These are phyloP conservation scores for Monilinia polystroma DNA, from an alignment of 2,329 filamentous ascomycete genomes.

Conservation along the genomic window DNA sequence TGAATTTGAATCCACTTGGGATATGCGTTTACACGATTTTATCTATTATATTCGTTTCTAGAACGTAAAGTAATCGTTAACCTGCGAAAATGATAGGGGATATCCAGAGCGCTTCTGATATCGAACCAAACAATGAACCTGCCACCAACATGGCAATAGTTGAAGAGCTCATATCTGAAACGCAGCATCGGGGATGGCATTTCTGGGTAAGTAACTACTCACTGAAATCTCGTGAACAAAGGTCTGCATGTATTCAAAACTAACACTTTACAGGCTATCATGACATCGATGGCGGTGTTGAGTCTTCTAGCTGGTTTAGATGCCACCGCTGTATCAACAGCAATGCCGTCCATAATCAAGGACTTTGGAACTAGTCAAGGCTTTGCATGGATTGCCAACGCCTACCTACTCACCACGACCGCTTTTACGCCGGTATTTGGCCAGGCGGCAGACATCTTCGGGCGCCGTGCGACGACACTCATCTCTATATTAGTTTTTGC, in stretches of 20 bases:
- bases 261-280: not conserved
- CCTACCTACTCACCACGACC: constrained; percentile 19
- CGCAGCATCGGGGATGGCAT: not conserved
- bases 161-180: not conserved
- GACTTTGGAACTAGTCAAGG: not conserved
- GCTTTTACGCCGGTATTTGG: constrained; percentile 39
- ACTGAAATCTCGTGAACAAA: not conserved
- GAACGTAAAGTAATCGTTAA: too few species aligned
- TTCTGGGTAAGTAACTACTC: not conserved
- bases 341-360: constrained; percentile 8
- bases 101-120: too few species aligned
- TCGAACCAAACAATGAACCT: too few species aligned
- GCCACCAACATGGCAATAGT: not conserved
- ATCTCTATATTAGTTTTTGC: constrained; percentile 48
- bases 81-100: too few species aligned
- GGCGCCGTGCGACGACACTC: constrained; percentile 48
- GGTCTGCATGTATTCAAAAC: not conserved
- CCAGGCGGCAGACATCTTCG: constrained; percentile 53
- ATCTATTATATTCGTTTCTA: too few species aligned
- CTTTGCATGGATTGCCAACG: constrained; percentile 24
- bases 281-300: not conserved
- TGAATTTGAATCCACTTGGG: too few species aligned
- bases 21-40: too few species aligned
- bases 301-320: constrained; percentile 16
- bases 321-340: constrained; percentile 2